Evolutionary conservation across 345 rosid species (phyloP), one percentile per base, ranked within the genome.

Genomic region (Bretschneidera sinensis): DNA sequence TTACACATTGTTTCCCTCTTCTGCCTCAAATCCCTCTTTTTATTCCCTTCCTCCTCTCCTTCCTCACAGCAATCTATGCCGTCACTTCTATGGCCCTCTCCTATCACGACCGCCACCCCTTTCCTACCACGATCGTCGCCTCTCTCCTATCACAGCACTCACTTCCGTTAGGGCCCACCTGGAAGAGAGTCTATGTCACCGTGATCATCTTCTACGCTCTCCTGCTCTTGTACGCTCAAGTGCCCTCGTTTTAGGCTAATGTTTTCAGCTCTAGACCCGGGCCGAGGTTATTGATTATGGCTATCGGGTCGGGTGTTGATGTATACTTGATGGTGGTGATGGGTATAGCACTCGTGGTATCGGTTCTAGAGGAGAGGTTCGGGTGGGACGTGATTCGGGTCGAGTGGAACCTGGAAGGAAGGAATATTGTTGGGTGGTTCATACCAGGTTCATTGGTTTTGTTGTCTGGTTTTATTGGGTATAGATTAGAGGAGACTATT

Each of bases 301-400:
- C 60, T 0, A 0, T 70, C 17, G 83, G 79, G 31, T 63, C 61
- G 8, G 72, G 65, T 21, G 0, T 81, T 16, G 90, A 86, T 74
- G 59, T 86, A 13, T 82, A 85, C 70, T 15, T 92, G 16, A 84
- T 82, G 82, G 83, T 82, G 15, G 82, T 83, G 34, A 28, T 80
- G 59, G 85, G 86, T 19, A 22, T 85, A 65, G 87, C 77, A 0
- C 60, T 92, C 49, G 89, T 82, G 51, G 89, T 77, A 39, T 83
- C 96, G 43, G 76, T 81, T 5, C 14, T 78, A 59, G 98, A 92
- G 78, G 80, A 65, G 21, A 66, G 71, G 23, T 74, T 60, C 45
- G 96, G 95, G 20, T 85, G 78, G 67, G 86, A 72, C 0, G 96
- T 95, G 1, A 60, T 91, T 21, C 66, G 74, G 51, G 63, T 60